These are phyloP conservation scores for Microthyrium microscopicum DNA, from an alignment of 2,329 filamentous ascomycete species.

Conservation along the genomic window DNA sequence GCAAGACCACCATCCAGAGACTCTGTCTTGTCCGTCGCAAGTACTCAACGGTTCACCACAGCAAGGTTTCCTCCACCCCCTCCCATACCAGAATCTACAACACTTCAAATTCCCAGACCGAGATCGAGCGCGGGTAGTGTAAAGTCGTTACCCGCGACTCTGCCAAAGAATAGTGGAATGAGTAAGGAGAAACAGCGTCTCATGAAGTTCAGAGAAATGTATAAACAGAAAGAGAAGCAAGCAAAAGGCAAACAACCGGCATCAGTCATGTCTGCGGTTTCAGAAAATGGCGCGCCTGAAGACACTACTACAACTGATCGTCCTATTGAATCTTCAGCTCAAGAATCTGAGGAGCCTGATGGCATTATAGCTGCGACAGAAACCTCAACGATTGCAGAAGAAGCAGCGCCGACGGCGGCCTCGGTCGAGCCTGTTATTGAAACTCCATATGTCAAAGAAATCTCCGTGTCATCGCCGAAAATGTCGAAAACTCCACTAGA, in stretches of 20 bases:
- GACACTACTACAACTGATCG: conserved; percentile 7
- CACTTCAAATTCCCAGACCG: conserved; percentile 12
- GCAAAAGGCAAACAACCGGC: conserved; percentile 1
- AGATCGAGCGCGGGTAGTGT: conserved; percentile 13
- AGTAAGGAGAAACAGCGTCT: conserved; percentile 80
- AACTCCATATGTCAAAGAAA: too few species aligned
- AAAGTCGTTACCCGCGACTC: conserved; percentile 27
- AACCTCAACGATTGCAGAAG: too few species aligned
- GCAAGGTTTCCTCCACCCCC: conserved; percentile 20
- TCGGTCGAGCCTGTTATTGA: too few species aligned
- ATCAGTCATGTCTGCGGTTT: not conserved
- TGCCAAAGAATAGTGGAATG: conserved; percentile 36
- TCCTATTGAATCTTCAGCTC: too few species aligned
- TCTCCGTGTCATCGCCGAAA: too few species aligned
- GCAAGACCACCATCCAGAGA: conserved; percentile 6
- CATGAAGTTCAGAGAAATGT: conserved; percentile 84
- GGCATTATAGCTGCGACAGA: too few species aligned
- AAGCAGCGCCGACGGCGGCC: too few species aligned
- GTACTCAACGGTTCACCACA: too few species aligned
- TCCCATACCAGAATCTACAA: conserved; percentile 18
- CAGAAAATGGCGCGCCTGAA: not conserved
- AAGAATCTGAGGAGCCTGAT: too few species aligned
- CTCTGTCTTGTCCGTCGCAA: conserved; percentile 8
- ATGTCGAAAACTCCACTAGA: too few species aligned
- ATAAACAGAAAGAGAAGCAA: conserved; percentile 44